Conservation (phyloP, 2,329 filamentous ascomycete species). For the Tolypocladium capitatum region DNA sequence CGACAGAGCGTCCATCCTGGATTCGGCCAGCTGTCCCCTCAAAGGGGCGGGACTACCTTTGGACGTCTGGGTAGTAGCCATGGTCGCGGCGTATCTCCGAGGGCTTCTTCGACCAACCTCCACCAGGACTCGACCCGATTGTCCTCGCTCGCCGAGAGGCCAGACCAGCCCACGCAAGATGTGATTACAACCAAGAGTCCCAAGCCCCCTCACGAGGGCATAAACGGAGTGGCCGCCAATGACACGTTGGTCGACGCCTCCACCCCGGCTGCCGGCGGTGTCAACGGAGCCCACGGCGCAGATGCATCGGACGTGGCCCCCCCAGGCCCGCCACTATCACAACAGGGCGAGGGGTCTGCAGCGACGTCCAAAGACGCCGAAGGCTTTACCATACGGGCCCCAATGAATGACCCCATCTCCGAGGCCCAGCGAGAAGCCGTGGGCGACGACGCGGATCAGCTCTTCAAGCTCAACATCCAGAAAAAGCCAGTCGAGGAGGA, state of each 20-base stretch:
- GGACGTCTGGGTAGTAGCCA: constrained; percentile 53
- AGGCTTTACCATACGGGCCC: constrained; percentile 60
- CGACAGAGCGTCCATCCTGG: constrained; percentile 54
- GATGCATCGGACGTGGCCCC: constrained; percentile 39
- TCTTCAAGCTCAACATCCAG: constrained; percentile 70
- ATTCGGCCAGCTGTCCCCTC: constrained; percentile 42
- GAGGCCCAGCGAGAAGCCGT: constrained; percentile 53
- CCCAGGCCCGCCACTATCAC: constrained; percentile 35
- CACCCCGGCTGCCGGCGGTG: constrained; percentile 18
- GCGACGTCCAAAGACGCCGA: constrained; percentile 50
- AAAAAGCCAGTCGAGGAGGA: constrained; percentile 68
- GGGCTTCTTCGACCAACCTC: constrained; percentile 46
- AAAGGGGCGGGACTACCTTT: constrained; percentile 40
- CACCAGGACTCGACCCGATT: constrained; percentile 38
- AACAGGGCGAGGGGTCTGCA: constrained; percentile 21
- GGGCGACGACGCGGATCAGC: constrained; percentile 46
- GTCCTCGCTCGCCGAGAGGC: constrained; percentile 44
- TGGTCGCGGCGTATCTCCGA: constrained; percentile 40
- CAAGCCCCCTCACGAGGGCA: constrained; percentile 25
- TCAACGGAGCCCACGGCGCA: constrained; percentile 33
- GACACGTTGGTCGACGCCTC: constrained; percentile 17
- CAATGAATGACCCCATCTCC: constrained; percentile 52
- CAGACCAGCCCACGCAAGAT: constrained; percentile 21
- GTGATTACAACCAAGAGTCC: constrained; percentile 8
- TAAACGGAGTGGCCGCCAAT: constrained; percentile 28